Base-by-base conservation (phyloP, 2,329 filamentous ascomycete genomes). In the Xylariales sp. region DNA sequence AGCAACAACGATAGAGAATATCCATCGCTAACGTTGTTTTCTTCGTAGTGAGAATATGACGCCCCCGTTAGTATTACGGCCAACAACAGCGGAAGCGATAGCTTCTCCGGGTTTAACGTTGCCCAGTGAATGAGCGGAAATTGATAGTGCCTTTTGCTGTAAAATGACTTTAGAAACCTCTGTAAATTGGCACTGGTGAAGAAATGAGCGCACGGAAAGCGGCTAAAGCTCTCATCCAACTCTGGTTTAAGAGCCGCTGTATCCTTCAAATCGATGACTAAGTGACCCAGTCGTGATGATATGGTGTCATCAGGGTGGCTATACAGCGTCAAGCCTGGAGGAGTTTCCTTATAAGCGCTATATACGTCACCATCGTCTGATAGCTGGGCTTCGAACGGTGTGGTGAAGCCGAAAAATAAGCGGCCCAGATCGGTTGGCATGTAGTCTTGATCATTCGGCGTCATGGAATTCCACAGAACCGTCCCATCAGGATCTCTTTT, bases 81-180 rank as follows among this genome's bases (percentile, higher is more conserved):
- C 20, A 43, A 33, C 3, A 43, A 20, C 6, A 43, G 12, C 13
- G 41, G 34, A 8, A 43, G 34, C 15, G 33, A 29, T 3, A 38
- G 33, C 20, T 43, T 20, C 11, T 41, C 33, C 10, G 38, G 41
- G 24, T 17, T 16, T 23, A 43, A 43, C 3, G 38, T 43, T 4
- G 41, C 38, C 41, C 38, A 41, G 13, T 43, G 41, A 4, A 43
- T 31, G 25, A 43, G 13, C 16, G 38, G 29, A 14, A 33, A 40
- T 28, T 20, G 41, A 19, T 40, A 43, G 14, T 43, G 41, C 5
- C 38, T 33, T 33, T 40, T 41, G 29, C 38, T 33, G 31, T 33
- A 43, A 17, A 43, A 43, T 7, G 29, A 23, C 29, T 8, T 34
- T 12, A 34, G 33, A 33, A 43, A 40, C 12, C 5, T 20, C 13